These are phyloP conservation scores for Fusarium clavum DNA, from an alignment of 2,329 filamentous ascomycete species.

Conservation along the genomic window DNA sequence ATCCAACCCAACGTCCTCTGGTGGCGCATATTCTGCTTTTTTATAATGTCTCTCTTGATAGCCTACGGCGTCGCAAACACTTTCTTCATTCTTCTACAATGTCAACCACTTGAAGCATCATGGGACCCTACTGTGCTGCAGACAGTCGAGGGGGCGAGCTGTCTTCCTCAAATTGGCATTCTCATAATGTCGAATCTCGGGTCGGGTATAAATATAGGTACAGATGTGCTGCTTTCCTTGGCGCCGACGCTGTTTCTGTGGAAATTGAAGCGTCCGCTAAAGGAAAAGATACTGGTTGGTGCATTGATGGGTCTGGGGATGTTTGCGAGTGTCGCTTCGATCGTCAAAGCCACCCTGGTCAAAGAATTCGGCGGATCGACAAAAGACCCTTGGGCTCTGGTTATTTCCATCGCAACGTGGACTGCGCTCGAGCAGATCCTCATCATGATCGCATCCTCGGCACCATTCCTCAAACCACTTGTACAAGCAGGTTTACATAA, in stretches of 20 bases:
- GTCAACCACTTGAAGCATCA: slow-evolving; percentile 9
- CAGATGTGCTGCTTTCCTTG: slow-evolving; percentile 13
- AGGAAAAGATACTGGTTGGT: slow-evolving; percentile 20
- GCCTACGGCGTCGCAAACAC: slow-evolving; percentile 16
- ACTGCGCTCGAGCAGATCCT: slow-evolving; percentile 27
- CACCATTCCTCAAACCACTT: slow-evolving; percentile 11
- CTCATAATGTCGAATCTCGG: slow-evolving; percentile 16
- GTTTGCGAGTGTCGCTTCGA: slow-evolving; percentile 15
- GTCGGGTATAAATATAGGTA: slow-evolving; percentile 2
- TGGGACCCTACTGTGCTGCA: background rate
- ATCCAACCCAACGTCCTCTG: slow-evolving; percentile 13
- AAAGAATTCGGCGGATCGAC: slow-evolving; percentile 20
- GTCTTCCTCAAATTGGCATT: slow-evolving; percentile 13
- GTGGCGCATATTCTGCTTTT: slow-evolving; percentile 17
- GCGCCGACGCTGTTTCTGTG: slow-evolving; percentile 10
- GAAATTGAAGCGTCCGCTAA: slow-evolving; percentile 11
- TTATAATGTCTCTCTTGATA: slow-evolving; percentile 7
- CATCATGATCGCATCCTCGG: slow-evolving; percentile 28
- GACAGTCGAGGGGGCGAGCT: slow-evolving; percentile 10
- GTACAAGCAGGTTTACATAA: background rate
- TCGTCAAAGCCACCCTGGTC: slow-evolving; percentile 19
- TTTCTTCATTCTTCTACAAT: slow-evolving; percentile 17
- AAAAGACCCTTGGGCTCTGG: slow-evolving; percentile 17
- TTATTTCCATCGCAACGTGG: slow-evolving; percentile 24
- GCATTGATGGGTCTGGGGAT: slow-evolving; percentile 13